Evolutionary conservation across 2,329 filamentous ascomycete species (phyloP).

Genomic region (Verticillium isaacii): DNA sequence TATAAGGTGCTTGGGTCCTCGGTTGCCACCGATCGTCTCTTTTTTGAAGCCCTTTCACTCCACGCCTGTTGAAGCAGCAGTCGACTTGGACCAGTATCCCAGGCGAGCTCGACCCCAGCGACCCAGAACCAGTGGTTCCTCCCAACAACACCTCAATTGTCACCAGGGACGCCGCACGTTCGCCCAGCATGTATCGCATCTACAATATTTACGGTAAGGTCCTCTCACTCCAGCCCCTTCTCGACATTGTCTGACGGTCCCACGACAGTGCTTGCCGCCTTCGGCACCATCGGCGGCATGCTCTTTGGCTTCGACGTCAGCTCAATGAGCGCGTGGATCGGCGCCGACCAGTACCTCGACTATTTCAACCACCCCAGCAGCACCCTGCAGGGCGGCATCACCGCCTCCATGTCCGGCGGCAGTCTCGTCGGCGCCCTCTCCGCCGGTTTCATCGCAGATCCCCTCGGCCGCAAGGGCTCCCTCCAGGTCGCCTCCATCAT

Average conservation of each 20-base stretch:
- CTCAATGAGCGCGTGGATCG: conserved; percentile 54
- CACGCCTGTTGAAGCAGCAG: no score
- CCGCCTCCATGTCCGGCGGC: conserved; percentile 45
- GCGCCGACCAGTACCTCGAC: conserved; percentile 43
- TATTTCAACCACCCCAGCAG: conserved; percentile 45
- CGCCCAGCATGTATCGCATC: conserved; percentile 25
- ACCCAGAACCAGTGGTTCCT: neutral
- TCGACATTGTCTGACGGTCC: neutral
- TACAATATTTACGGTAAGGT: conserved; percentile 30
- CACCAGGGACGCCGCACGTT: neutral
- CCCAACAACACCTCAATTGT: neutral
- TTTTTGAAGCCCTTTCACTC: neutral
- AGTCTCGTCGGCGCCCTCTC: conserved; percentile 44
- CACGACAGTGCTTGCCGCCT: conserved; percentile 26
- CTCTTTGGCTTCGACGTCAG: conserved; percentile 53
- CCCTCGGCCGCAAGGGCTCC: conserved; percentile 37
- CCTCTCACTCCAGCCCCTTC: neutral
- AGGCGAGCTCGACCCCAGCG: neutral
- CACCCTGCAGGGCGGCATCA: conserved; percentile 46
- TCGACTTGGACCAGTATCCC: no score
- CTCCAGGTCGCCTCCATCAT: conserved; percentile 40
- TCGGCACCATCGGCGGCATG: conserved; percentile 36
- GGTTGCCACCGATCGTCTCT: no score
- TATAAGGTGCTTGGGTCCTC: neutral
- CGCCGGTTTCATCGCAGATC: conserved; percentile 45